Base-by-base conservation (phyloP, 345 rosid species). In the Ricinus communis region DNA sequence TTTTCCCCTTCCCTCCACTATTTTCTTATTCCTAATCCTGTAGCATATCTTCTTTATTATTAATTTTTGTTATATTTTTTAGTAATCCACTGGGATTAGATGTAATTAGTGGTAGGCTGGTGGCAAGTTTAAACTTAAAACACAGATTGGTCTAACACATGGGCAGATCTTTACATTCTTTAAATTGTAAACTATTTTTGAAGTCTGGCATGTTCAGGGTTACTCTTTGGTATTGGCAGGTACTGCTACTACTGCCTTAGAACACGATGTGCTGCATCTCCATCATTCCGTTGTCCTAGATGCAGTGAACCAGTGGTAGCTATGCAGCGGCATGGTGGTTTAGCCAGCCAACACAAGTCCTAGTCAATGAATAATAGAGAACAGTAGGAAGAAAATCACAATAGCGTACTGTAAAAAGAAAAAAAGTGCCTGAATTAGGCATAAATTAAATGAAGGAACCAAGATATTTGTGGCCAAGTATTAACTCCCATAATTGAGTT, bases 171-270 rank as follows among this genome's bases (percentile, higher is more conserved):
- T 28, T 50, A 40, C 58, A 56, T 62, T 70, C 31, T 60, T 53
- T 45, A 67, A 66, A 19, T 57, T 25, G 12, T 46, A 33, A 6
- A 33, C 4, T 33, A 33, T 6, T 67, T 27, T 31, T n/a, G 52
- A 21, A 49, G 16, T 57, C 49, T 52, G 71, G 73, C 56, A 16
- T 49, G 54, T 76, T 43, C 43, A 15, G 27, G 55, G 24, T 69
- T 30, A 43, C 41, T 63, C 56, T 55, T 68, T 68, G 65, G 53
- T 61, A 65, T 70, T 82, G 81, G 65, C 87, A 95, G 99, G 90
- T 93, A 95, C 80, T 95, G 97, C 75, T 93, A 90, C 80, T 88
- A 90, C 79, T 95, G 98, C 81, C 89, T 95, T 22, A 80, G 91
- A 79, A 95, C 97, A 31, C 89, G 99, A 15, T 95, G 96, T 69